Evolutionary conservation across 208 protist genomes (phyloP), one percentile per base, ranked within the genome.

Genomic region (Kentomonas sorsogonicus): DNA sequence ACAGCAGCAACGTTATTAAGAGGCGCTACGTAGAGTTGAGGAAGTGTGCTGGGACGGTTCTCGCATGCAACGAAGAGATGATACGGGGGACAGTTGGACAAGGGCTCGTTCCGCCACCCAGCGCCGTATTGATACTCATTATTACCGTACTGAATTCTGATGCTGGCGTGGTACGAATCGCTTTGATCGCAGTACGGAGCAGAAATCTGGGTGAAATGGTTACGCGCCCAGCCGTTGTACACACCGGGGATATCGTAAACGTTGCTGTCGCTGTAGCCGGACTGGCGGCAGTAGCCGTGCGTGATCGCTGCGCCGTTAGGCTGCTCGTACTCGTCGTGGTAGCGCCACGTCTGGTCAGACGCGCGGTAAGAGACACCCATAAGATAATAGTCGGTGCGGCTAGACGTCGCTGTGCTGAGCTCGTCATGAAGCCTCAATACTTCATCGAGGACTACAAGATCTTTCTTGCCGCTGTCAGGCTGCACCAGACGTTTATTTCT

Each of bases 261-360:
- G 5, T 15, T 15, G 11, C 11, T 5, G 11, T 15, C 5, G 7
- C 5, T 36, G 33, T 11, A 34, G 83, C 86, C 33, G 83, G 80
- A 77, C 81, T 89, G 54, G 84, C 83, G 23, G 66, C 59, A 2
- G 79, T 62, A n/a, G 89, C 79, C 0, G 73, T 22, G 25, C 79
- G 75, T 79, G 81, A 93, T 53, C 89, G 86, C 64, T n/a, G n/a
- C n/a, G n/a, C n/a, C n/a, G n/a, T n/a, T n/a, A n/a, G n/a, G n/a
- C n/a, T n/a, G n/a, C n/a, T n/a, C n/a, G n/a, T n/a, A n/a, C n/a
- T n/a, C n/a, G n/a, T n/a, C n/a, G n/a, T n/a, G n/a, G n/a, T n/a
- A n/a, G n/a, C n/a, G n/a, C n/a, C n/a, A n/a, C n/a, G n/a, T n/a
- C n/a, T n/a, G n/a, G n/a, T n/a, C n/a, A n/a, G n/a, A n/a, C n/a